Evolutionary conservation across 768 basidiomycete genomes (phyloP).

Genomic region (Rhodocollybia butyracea): DNA sequence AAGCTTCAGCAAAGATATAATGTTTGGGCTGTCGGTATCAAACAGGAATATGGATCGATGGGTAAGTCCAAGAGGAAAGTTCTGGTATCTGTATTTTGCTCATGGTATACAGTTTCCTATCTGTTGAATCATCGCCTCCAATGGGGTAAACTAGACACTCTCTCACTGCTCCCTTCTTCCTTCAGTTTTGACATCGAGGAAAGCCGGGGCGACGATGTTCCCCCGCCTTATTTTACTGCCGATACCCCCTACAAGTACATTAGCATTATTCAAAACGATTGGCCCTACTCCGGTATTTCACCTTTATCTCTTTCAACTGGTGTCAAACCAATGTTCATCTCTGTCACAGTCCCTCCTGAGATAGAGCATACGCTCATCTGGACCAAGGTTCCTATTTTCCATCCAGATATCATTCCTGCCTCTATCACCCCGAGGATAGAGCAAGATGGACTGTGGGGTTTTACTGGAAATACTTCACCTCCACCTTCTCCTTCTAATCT

Average conservation of each 20-base stretch:
- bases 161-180: constrained; percentile 60
- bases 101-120: constrained; percentile 53
- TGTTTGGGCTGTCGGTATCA: constrained; percentile 53
- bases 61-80: constrained; percentile 37
- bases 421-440: constrained; percentile 55
- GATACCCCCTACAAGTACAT: constrained; percentile 56
- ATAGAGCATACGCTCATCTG: constrained; percentile 77
- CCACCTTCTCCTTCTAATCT: constrained; percentile 61
- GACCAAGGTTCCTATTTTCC: constrained; percentile 72
- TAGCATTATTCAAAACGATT: constrained; percentile 79
- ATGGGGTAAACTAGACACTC: constrained; percentile 70
- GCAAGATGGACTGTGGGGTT: constrained; percentile 81
- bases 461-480: constrained; percentile 58
- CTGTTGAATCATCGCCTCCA: constrained; percentile 65
- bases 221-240: constrained; percentile 62
- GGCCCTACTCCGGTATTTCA: constrained; percentile 78
- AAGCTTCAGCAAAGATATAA: constrained; percentile 67
- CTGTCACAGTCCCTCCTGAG: constrained; percentile 53
- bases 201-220: constrained; percentile 16
- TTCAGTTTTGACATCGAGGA: constrained; percentile 30
- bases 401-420: constrained; percentile 49
- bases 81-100: background rate
- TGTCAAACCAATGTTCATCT: background rate
- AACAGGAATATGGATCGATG: constrained; percentile 58
- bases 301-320: background rate